Percentiles rank a stretch among this genome's conserved stretches.
Evolutionary conservation across 1,284 basidiomycete genomes (phyloP).

Genomic region (Fomes fomentarius): DNA sequence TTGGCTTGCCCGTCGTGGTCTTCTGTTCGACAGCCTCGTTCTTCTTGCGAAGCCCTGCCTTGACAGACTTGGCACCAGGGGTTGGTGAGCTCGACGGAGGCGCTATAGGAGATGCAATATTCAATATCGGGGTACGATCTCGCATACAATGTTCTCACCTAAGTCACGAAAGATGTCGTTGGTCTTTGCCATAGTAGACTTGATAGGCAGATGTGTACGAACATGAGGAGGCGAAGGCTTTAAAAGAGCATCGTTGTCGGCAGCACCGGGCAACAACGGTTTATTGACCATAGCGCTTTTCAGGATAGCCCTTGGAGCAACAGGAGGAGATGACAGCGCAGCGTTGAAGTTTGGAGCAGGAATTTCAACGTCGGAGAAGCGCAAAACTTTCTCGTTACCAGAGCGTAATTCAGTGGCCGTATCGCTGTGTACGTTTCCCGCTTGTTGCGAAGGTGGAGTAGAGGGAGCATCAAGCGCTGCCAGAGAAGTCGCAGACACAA

Average conservation of each 20-base stretch:
- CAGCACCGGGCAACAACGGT: not conserved
- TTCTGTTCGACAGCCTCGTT: not conserved
- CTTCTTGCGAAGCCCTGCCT: constrained; percentile 27
- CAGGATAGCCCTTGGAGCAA: constrained; percentile 10
- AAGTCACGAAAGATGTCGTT: constrained; percentile 9
- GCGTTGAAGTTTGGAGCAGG: constrained; percentile 22
- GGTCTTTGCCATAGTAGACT: not conserved
- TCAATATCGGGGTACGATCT: no score
- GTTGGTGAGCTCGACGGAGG: constrained; percentile 23
- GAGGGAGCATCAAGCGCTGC: not conserved
- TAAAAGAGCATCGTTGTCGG: not conserved
- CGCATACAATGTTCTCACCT: constrained; percentile 1
- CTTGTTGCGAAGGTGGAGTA: not conserved
- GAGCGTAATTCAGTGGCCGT: not conserved
- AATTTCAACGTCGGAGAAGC: constrained; percentile 11
- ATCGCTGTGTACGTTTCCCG: not conserved
- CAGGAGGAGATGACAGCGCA: constrained; percentile 16
- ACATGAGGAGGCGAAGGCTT: not conserved
- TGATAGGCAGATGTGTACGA: not conserved
- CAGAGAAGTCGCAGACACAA: not conserved
- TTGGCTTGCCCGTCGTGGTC: not conserved
- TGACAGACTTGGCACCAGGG: constrained; percentile 24
- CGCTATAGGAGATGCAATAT: constrained; percentile 1
- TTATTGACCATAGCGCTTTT: constrained; percentile 14
- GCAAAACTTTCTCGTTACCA: constrained; percentile 5